Evolutionary conservation across 345 rosid species (phyloP), one percentile per base, ranked within the genome.

Genomic region (Mallotus nudiflorus): DNA sequence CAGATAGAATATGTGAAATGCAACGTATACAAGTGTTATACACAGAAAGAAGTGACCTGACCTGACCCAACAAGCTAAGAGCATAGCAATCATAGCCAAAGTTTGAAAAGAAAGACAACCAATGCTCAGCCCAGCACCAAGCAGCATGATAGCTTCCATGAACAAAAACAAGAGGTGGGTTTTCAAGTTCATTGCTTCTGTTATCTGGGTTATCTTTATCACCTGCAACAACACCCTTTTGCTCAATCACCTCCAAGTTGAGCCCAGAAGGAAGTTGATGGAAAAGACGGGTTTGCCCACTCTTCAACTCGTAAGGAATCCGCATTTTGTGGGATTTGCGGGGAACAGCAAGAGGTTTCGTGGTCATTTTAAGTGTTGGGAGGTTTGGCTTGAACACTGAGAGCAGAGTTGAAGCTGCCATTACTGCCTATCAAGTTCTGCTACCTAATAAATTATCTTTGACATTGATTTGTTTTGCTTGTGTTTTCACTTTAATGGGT

Each of bases 81-180:
- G 96, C 96, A 56, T 84, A 91, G 83, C 91, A 87, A 74, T 89
- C 97, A 74, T 81, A 93, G 25, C 97, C 98, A 66, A 68, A 83
- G 72, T 70, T 74, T 52, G 97, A 87, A 73, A 93, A 91, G 85
- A 89, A 89, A 50, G 96, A 89, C 71, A 93, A 71, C 97, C 98
- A 93, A 56, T 87, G 78, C 71, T 87, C 97, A 80, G 93, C 96
- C 98, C 98, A 91, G 78, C 90, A 91, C 98, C 98, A 89, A 80
- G 98, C 96, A 50, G 98, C 92, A 78, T 91, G 97, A 25, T 91
- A 91, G 82, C 98, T 93, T 35, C 97, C 97, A 74, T 93, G 97
- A 42, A 91, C 83, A 78, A 93, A 89, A 37, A 93, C 87, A 74
- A 93, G 75, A 40, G 96, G 90, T 49, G 92, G 93, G 14, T 75